These are phyloP conservation scores for Barnettozyma salicaria DNA, from an alignment of 805 yeast species.

Conservation along the genomic window DNA sequence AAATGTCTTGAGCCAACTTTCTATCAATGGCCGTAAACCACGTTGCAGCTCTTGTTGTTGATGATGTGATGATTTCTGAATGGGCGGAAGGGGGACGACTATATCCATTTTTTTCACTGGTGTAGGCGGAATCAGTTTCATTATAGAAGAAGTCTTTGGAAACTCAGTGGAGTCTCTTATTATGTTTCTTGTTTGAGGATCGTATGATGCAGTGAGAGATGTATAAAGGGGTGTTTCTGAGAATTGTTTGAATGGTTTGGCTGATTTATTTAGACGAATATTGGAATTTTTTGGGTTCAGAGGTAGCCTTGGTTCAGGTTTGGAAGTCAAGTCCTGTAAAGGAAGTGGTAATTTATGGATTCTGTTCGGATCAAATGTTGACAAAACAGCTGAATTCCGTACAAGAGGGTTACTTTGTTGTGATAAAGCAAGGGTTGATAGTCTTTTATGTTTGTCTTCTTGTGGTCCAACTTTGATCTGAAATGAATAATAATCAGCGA, in stretches of 20 bases:
- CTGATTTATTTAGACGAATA: constrained; percentile 14
- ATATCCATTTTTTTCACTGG: constrained; percentile 59
- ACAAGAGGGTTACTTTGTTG: constrained; percentile 34
- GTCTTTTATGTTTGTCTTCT: constrained; percentile 25
- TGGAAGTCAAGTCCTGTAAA: neutral
- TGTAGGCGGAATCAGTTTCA: constrained; percentile 53
- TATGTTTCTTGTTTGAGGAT: constrained; percentile 15
- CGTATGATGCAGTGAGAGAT: constrained; percentile 17
- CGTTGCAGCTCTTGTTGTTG: constrained; percentile 12
- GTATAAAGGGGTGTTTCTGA: constrained; percentile 17
- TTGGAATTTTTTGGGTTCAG: constrained; percentile 25
- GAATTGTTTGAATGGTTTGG: constrained; percentile 1
- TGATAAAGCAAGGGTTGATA: constrained; percentile 33
- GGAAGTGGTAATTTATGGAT: constrained; percentile 22
- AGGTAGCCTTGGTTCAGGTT: constrained; percentile 16
- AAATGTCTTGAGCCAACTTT: constrained; percentile 21
- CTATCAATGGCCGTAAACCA: constrained; percentile 20
- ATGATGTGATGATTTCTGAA: constrained; percentile 19
- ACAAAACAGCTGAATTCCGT: constrained; percentile 37
- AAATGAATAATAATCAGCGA: constrained; percentile 17
- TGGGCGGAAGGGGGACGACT: constrained; percentile 27
- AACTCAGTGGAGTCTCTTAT: constrained; percentile 30
- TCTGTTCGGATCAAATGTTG: constrained; percentile 22
- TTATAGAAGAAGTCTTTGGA: constrained; percentile 41
- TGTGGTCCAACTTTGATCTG: constrained; percentile 26